Conservation (phyloP, 805 yeast genomes). For the Yarrowia hollandica region DNA sequence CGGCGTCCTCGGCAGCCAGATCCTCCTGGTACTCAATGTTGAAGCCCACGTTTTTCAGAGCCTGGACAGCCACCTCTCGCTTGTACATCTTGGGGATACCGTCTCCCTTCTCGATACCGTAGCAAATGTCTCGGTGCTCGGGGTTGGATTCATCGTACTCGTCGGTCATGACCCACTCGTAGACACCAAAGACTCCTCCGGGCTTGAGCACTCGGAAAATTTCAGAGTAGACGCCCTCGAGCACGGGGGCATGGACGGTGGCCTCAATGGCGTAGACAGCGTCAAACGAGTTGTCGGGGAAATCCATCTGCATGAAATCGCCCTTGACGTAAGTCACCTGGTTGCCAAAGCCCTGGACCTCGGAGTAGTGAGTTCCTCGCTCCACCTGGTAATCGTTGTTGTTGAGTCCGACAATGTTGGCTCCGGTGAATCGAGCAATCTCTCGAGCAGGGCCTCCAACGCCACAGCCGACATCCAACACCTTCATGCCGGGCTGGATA, state of each 20-base stretch:
- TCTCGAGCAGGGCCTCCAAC: slow-evolving; percentile 99
- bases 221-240: slow-evolving; percentile 94
- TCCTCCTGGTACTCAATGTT: slow-evolving; percentile 73
- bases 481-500: slow-evolving; percentile 75
- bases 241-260: slow-evolving; percentile 94
- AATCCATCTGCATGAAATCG: slow-evolving; percentile 99
- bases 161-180: slow-evolving; percentile 99
- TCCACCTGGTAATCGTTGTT: slow-evolving; percentile 95
- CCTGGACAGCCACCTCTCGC: slow-evolving; percentile 81
- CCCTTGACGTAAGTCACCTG: slow-evolving; percentile 89
- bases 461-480: slow-evolving; percentile 98
- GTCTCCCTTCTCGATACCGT: slow-evolving; percentile 97
- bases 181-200: slow-evolving; percentile 96
- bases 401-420: slow-evolving; percentile 84
- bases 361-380: slow-evolving; percentile 82
- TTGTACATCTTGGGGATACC: slow-evolving; percentile 97
- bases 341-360: slow-evolving; percentile 60
- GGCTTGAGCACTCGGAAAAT: slow-evolving; percentile 95
- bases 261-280: slow-evolving; percentile 99
- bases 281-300: slow-evolving; percentile 84
- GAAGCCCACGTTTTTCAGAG: slow-evolving; percentile 84
- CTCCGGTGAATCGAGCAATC: slow-evolving; percentile 86
- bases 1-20: slow-evolving; percentile 78
- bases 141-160: slow-evolving; percentile 80
- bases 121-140: slow-evolving; percentile 90